phyloP scores from a whole-genome alignment of 805 yeast species.

The Saccharomyces eubayanus region DNA sequence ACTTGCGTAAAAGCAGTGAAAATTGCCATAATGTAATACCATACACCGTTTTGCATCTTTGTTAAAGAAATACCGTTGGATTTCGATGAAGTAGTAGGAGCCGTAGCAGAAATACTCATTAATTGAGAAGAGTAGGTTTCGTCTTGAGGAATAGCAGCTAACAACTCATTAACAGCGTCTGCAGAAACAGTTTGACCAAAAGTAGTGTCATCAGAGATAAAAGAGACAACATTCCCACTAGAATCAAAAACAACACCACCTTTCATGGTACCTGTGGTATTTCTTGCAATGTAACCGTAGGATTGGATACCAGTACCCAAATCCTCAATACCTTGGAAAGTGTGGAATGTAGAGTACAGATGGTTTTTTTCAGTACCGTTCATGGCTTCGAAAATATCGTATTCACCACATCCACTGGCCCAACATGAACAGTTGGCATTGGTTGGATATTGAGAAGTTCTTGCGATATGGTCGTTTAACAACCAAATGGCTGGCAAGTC shows the following conservation, averaged over 20 bases:
- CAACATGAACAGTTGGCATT: slow-evolving; percentile 59
- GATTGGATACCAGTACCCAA: slow-evolving; percentile 50
- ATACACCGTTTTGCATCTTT: slow-evolving; percentile 12
- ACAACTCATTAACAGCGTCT: slow-evolving; percentile 39
- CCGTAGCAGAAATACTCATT: slow-evolving; percentile 33
- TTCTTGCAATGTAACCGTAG: slow-evolving; percentile 50
- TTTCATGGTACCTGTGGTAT: slow-evolving; percentile 41
- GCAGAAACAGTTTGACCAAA: slow-evolving; percentile 41
- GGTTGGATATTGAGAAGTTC: slow-evolving; percentile 54
- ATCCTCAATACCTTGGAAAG: slow-evolving; percentile 51
- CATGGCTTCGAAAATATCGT: slow-evolving; percentile 62
- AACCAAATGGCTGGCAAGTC: slow-evolving; percentile 71
- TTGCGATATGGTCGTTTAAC: slow-evolving; percentile 59
- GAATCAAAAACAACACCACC: slow-evolving; percentile 69
- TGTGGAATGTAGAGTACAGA: slow-evolving; percentile 61
- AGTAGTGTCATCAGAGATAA: slow-evolving; percentile 45
- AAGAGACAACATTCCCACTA: slow-evolving; percentile 53
- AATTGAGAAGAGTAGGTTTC: slow-evolving; percentile 28
- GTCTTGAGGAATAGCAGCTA: slow-evolving; percentile 28
- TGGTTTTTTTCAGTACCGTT: slow-evolving; percentile 45
- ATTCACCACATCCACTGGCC: slow-evolving; percentile 68
- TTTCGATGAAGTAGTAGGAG: slow-evolving; percentile 26
- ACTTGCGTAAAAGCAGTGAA: slow-evolving; percentile 19
- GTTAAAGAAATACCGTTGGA: slow-evolving; percentile 18
- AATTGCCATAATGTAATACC: slow-evolving; percentile 23